Conservation (phyloP, 2,329 filamentous ascomycete genomes). For the Sclerotinia spermophila region DNA sequence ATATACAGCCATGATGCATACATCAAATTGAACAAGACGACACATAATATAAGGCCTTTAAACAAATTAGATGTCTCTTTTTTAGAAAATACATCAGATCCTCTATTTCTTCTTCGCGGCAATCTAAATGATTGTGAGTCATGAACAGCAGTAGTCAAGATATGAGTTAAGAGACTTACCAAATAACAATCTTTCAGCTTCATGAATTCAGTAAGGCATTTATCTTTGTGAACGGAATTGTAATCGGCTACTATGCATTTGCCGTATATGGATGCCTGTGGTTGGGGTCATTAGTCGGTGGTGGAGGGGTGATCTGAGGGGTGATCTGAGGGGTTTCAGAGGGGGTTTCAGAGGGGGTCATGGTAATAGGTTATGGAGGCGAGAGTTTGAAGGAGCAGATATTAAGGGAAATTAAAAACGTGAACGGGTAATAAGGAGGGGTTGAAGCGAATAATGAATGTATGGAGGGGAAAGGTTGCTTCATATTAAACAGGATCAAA, state of each 20-base stretch:
- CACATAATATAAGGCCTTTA: neutral
- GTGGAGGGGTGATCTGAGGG: slow-evolving; percentile 1
- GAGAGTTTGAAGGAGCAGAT: neutral
- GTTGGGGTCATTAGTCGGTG: neutral
- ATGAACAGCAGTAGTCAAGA: neutral
- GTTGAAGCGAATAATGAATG: neutral
- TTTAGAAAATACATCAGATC: neutral
- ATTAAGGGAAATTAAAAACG: neutral
- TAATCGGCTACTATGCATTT: slow-evolving; percentile 91
- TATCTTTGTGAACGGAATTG: slow-evolving; percentile 84
- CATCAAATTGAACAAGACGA: neutral
- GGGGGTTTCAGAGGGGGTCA: neutral
- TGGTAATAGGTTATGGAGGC: neutral
- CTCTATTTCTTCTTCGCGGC: slow-evolving; percentile 47
- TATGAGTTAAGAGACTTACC: slow-evolving; percentile 48
- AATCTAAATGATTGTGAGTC: slow-evolving; percentile 40
- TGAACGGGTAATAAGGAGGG: neutral
- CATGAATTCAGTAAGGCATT: slow-evolving; percentile 82
- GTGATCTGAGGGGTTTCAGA: too few relatives aligned
- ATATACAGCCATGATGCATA: neutral
- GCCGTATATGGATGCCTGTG: slow-evolving; percentile 77
- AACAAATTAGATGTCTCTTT: neutral
- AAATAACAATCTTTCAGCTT: slow-evolving; percentile 82
- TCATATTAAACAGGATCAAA: neutral
- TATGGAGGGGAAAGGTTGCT: neutral